phyloP scores from a whole-genome alignment of 169 alveolate genomes.

The Eimeria maxima region DNA sequence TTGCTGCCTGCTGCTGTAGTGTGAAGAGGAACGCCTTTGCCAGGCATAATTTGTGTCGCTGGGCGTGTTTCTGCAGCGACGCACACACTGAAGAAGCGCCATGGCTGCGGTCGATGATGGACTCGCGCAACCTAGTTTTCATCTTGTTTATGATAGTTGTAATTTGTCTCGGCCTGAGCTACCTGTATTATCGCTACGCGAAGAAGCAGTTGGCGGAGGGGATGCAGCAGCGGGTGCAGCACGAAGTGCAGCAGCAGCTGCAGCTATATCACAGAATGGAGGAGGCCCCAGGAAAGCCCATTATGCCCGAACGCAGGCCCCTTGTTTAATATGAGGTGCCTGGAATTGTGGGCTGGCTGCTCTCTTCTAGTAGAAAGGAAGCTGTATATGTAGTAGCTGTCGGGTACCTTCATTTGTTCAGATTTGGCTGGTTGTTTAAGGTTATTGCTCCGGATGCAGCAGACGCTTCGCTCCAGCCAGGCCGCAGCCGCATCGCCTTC shows the following conservation, averaged over 20 bases:
- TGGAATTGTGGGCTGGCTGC: background rate
- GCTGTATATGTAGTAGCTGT: background rate
- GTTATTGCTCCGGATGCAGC: background rate
- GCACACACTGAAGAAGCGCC: constrained; percentile 77
- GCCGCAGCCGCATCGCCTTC: background rate
- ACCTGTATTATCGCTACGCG: constrained; percentile 60
- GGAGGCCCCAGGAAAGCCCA: constrained; percentile 66
- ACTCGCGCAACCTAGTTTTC: constrained; percentile 58
- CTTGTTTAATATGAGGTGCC: constrained; percentile 14
- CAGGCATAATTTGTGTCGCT: background rate
- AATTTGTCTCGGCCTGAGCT: constrained; percentile 34
- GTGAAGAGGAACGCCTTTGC: background rate
- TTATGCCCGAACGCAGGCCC: constrained; percentile 44
- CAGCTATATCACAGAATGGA: constrained; percentile 76
- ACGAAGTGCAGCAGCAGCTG: constrained; percentile 76
- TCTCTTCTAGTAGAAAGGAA: background rate
- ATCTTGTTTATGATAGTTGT: constrained; percentile 65
- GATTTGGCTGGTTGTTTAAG: background rate
- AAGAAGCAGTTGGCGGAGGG: constrained; percentile 62
- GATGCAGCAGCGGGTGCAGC: constrained; percentile 70
- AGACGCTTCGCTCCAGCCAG: background rate
- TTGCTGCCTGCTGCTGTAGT: background rate
- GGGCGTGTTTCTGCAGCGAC: constrained; percentile 57
- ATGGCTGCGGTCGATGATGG: constrained; percentile 67
- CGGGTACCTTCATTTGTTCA: background rate